phyloP scores from a whole-genome alignment of 768 basidiomycete species.

The Naematelia encephala region DNA sequence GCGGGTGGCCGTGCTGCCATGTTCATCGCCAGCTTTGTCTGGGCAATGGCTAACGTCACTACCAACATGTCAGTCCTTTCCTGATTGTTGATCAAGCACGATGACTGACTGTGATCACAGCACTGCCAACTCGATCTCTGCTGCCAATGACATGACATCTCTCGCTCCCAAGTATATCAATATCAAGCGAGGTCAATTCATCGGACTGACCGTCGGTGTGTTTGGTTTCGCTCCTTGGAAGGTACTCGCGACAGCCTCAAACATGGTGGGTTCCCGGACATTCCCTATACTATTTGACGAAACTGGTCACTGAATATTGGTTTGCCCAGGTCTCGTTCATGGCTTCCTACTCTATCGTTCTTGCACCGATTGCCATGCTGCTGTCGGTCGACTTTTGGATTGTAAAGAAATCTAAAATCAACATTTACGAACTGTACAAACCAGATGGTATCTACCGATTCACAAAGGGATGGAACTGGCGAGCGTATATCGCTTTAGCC shows the following conservation, averaged over 20 bases:
- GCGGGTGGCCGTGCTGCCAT: slow-evolving; percentile 30
- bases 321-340: slow-evolving; percentile 31
- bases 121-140: slow-evolving; percentile 34
- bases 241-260: slow-evolving; percentile 29
- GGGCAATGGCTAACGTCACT: slow-evolving; percentile 36
- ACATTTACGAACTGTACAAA: slow-evolving; percentile 37
- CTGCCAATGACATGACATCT: slow-evolving; percentile 42
- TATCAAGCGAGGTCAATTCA: slow-evolving; percentile 39
- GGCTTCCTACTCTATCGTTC: slow-evolving; percentile 36
- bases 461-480: slow-evolving; percentile 38
- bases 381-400: slow-evolving; percentile 36
- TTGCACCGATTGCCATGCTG: slow-evolving; percentile 39
- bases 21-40: slow-evolving; percentile 30
- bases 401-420: slow-evolving; percentile 24
- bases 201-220: slow-evolving; percentile 35
- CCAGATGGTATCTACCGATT: slow-evolving; percentile 40
- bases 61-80: slow-evolving; percentile 30
- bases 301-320: neutral
- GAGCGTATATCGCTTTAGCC: slow-evolving; percentile 36
- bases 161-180: slow-evolving; percentile 43
- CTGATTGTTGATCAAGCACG: neutral
- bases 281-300: neutral
- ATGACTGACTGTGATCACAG: slow-evolving; percentile 1
- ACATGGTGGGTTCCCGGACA: slow-evolving; percentile 29
- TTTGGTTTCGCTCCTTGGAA: slow-evolving; percentile 41